These are phyloP conservation scores for Epicoccum nigrum DNA, from an alignment of 2,329 filamentous ascomycete species.

Conservation along the genomic window DNA sequence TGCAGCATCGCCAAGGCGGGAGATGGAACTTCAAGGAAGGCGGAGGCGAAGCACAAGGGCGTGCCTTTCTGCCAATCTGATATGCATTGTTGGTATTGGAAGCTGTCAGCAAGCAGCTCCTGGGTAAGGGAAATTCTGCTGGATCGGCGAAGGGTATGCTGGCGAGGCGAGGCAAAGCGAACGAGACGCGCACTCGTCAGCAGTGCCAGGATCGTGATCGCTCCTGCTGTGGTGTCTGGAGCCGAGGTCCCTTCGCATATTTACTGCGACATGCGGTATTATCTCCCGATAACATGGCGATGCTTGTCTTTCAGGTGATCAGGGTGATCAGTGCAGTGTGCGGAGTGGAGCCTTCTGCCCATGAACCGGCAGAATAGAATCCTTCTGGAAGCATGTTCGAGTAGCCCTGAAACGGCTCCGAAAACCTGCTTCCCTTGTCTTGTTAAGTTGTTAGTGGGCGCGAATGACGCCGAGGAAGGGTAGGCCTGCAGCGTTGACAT, in stretches of 20 bases:
- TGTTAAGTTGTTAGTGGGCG: slow-evolving; percentile 1
- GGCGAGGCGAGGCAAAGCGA: slow-evolving; percentile 6
- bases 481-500: slow-evolving; percentile 13
- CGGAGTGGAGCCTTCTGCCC: slow-evolving; percentile 11
- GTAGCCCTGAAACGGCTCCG: slow-evolving; percentile 14
- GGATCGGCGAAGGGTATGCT: background rate
- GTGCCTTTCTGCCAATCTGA: slow-evolving; percentile 1
- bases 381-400: slow-evolving; percentile 24
- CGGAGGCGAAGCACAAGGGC: slow-evolving; percentile 10
- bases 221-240: background rate
- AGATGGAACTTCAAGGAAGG: slow-evolving; percentile 7
- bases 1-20: slow-evolving; percentile 14
- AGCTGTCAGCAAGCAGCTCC: no score
- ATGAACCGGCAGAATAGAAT: slow-evolving; percentile 13
- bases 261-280: slow-evolving; percentile 3
- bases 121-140: background rate
- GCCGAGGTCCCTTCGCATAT: slow-evolving; percentile 7
- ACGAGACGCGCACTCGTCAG: slow-evolving; percentile 1
- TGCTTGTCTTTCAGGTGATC: slow-evolving; percentile 6
- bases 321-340: slow-evolving; percentile 11
- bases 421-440: slow-evolving; percentile 16
- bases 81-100: slow-evolving; percentile 3
- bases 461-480: slow-evolving; percentile 13
- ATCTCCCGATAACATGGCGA: slow-evolving; percentile 5
- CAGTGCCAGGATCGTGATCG: slow-evolving; percentile 3